Conservation (phyloP, 2,329 filamentous ascomycete species). For the Talaromyces sp. region DNA sequence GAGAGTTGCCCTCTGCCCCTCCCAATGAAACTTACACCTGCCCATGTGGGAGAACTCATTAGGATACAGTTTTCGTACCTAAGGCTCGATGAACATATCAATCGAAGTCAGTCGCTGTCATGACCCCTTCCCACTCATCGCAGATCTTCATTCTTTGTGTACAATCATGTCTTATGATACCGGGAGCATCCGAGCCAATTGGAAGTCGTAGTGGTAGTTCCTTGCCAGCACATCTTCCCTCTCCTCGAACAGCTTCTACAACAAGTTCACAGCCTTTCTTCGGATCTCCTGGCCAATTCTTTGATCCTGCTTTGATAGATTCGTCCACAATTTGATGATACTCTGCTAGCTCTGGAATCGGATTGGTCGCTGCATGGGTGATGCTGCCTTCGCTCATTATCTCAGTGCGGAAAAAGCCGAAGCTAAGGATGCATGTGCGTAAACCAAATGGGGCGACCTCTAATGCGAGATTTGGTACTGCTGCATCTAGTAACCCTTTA, state of each 20-base stretch:
- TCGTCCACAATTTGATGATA: slow-evolving; percentile 2
- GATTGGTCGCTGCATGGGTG: neutral
- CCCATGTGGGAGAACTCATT: no score
- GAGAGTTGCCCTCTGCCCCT: no score
- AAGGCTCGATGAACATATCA: no score
- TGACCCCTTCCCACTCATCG: neutral
- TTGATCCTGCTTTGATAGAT: neutral
- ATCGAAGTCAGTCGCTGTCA: neutral
- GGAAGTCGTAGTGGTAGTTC: slow-evolving; percentile 11
- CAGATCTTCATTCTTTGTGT: slow-evolving; percentile 8
- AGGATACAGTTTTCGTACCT: no score
- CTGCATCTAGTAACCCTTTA: slow-evolving; percentile 52
- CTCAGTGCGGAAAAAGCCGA: slow-evolving; percentile 57
- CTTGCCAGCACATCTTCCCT: slow-evolving; percentile 11
- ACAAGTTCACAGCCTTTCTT: slow-evolving; percentile 10
- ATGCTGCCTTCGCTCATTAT: slow-evolving; percentile 45
- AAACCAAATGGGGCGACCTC: slow-evolving; percentile 50
- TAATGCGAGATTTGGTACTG: slow-evolving; percentile 48
- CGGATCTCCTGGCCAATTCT: slow-evolving; percentile 17
- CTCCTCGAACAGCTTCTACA: slow-evolving; percentile 15
- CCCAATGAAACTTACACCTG: no score
- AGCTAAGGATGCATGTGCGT: slow-evolving; percentile 49
- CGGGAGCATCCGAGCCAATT: slow-evolving; percentile 12
- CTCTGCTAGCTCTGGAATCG: slow-evolving; percentile 13
- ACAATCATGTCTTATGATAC: slow-evolving; percentile 9